Conservation (phyloP, 2,329 filamentous ascomycete genomes). For the Penicillium hesseltinei region DNA sequence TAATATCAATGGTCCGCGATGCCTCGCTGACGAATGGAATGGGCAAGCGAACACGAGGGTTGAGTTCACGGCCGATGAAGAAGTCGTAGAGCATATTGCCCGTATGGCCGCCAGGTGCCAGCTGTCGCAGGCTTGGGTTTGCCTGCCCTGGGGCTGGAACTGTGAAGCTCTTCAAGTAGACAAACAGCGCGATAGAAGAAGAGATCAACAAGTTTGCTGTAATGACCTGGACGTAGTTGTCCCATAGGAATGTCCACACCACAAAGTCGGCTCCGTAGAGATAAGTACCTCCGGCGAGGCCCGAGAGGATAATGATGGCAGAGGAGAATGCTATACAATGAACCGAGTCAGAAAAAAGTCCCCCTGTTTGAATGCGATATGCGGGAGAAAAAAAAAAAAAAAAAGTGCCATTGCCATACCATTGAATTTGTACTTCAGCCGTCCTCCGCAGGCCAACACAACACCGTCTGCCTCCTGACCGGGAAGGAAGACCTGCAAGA, state of each 20-base stretch:
- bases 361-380: neutral
- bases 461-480: conserved; percentile 70
- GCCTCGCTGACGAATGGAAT: conserved; percentile 69
- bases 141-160: conserved; percentile 63
- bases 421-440: conserved; percentile 79
- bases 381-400: neutral
- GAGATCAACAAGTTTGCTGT: conserved; percentile 79
- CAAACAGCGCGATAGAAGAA: conserved; percentile 68
- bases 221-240: conserved; percentile 84
- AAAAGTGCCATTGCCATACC: conserved; percentile 45
- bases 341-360: neutral
- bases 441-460: conserved; percentile 66
- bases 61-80: conserved; percentile 94
- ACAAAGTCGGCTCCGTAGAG: conserved; percentile 76
- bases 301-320: conserved; percentile 69
- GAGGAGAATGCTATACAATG: conserved; percentile 65
- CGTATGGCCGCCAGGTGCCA: conserved; percentile 76
- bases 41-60: conserved; percentile 68
- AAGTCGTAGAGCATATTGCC: conserved; percentile 92
- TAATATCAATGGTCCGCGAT: conserved; percentile 73
- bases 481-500: conserved; percentile 74
- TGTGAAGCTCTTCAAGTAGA: conserved; percentile 79
- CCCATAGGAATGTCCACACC: conserved; percentile 88
- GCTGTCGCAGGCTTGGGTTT: conserved; percentile 69
- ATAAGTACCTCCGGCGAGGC: conserved; percentile 70